These are phyloP conservation scores for Astrocystis sublimbata DNA, from an alignment of 495 filamentous ascomycete genomes.

Conservation along the genomic window DNA sequence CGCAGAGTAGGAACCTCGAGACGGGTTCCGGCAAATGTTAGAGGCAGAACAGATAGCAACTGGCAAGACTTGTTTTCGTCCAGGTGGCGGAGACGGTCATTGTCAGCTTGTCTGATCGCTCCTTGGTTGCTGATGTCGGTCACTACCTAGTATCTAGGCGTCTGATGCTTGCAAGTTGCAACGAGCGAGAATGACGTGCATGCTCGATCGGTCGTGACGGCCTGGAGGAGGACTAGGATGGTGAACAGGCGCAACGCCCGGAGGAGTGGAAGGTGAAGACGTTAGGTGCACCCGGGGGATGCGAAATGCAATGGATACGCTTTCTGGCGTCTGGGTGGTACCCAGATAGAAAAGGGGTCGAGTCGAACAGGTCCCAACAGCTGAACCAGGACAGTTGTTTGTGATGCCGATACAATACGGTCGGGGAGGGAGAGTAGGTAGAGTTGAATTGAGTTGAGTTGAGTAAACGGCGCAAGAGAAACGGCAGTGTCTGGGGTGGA, in stretches of 20 bases:
- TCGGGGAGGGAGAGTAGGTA: neutral
- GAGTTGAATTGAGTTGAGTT: neutral
- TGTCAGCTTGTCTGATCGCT: too few relatives aligned
- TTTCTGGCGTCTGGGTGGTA: neutral
- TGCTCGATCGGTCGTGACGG: slow-evolving; percentile 8
- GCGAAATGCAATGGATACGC: neutral
- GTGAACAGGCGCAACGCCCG: neutral
- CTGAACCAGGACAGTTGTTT: neutral
- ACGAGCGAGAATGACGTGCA: slow-evolving; percentile 14
- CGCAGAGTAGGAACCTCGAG: slow-evolving; percentile 32
- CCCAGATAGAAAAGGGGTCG: neutral
- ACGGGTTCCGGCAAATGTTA: slow-evolving; percentile 38
- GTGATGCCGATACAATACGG: too few relatives aligned
- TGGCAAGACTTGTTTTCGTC: slow-evolving; percentile 27
- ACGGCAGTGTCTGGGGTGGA: slow-evolving; percentile 3
- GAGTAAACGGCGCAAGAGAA: neutral
- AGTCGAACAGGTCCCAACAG: neutral
- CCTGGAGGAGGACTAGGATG: neutral
- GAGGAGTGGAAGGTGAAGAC: neutral
- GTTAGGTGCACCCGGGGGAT: neutral
- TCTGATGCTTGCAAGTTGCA: slow-evolving; percentile 11
- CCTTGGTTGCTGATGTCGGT: slow-evolving; percentile 14
- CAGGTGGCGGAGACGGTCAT: slow-evolving; percentile 35
- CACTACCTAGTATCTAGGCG: slow-evolving; percentile 1
- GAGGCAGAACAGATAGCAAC: slow-evolving; percentile 26